phyloP scores from a whole-genome alignment of 331 rosid species.

The Telfairia occidentalis region DNA sequence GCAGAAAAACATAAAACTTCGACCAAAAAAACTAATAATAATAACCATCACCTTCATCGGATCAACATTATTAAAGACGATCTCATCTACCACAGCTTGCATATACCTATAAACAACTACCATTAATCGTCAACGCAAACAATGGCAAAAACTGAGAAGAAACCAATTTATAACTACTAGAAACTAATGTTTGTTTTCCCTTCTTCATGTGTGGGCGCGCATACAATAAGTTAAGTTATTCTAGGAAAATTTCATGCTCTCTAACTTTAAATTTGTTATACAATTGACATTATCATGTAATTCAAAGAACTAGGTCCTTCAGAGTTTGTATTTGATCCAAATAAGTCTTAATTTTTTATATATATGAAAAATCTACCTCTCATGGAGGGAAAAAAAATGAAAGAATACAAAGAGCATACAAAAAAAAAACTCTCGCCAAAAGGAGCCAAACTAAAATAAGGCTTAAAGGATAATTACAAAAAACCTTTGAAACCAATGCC shows the following conservation, averaged over 20 bases:
- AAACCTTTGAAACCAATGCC: no score
- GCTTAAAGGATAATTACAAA: no score
- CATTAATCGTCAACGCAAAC: background rate
- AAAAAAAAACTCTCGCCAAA: no score
- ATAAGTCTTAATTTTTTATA: background rate
- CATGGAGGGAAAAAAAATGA: no score
- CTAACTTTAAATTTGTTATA: background rate
- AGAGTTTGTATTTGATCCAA: background rate
- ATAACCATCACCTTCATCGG: conserved; percentile 44
- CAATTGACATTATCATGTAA: background rate
- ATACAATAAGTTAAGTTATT: background rate
- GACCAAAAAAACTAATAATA: background rate
- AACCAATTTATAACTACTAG: background rate
- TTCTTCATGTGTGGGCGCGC: background rate
- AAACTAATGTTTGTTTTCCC: background rate
- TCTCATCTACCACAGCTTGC: conserved; percentile 98
- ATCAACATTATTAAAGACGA: conserved; percentile 54
- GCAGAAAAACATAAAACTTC: conserved; percentile 12
- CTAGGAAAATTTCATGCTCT: background rate
- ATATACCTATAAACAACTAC: conserved; percentile 56
- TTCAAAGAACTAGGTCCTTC: background rate
- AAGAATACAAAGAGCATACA: no score
- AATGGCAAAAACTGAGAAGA: conserved; percentile 1
- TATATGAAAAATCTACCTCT: no score
- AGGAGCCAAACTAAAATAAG: no score